Percentiles rank a stretch among this genome's conserved stretches.
Evolutionary conservation across 495 filamentous ascomycete species (phyloP).

Genomic region (Paragyromitra xinjiangensis): DNA sequence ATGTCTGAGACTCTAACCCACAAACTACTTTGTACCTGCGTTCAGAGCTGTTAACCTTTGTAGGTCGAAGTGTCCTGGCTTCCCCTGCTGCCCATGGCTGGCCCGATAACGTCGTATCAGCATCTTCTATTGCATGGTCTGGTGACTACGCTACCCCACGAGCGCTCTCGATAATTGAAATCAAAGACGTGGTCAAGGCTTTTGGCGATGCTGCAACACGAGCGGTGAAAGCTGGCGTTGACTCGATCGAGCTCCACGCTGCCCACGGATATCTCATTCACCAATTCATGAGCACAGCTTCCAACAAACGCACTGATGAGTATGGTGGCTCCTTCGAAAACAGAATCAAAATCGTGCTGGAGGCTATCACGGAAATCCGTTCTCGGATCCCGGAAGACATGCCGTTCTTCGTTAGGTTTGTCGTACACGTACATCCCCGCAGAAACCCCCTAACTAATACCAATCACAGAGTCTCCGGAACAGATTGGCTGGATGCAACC

Average conservation of each 20-base stretch:
- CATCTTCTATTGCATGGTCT: slow-evolving; percentile 64
- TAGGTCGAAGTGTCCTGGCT: slow-evolving; percentile 59
- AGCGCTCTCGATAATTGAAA: slow-evolving; percentile 69
- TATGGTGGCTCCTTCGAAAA: slow-evolving; percentile 74
- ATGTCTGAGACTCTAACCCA: slow-evolving; percentile 10
- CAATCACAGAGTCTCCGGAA: slow-evolving; percentile 62
- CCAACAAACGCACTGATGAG: slow-evolving; percentile 70
- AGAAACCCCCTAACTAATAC: neutral
- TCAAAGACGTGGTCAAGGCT: slow-evolving; percentile 68
- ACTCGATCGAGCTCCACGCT: slow-evolving; percentile 71
- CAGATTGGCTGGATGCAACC: slow-evolving; percentile 75
- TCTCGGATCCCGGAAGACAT: slow-evolving; percentile 66
- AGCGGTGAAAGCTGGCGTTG: slow-evolving; percentile 73
- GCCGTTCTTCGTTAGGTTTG: slow-evolving; percentile 71
- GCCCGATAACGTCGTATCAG: slow-evolving; percentile 72
- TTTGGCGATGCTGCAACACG: slow-evolving; percentile 70
- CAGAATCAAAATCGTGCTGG: slow-evolving; percentile 65
- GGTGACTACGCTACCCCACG: slow-evolving; percentile 63
- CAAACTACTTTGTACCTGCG: neutral
- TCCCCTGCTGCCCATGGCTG: slow-evolving; percentile 64
- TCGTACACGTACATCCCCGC: slow-evolving; percentile 55
- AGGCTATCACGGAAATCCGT: slow-evolving; percentile 66
- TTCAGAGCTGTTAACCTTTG: slow-evolving; percentile 17
- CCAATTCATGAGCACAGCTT: slow-evolving; percentile 70
- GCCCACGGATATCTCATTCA: slow-evolving; percentile 73